These are phyloP conservation scores for Mychonastes homosphaera DNA, from an alignment of 139 green algal genomes.

Conservation along the genomic window DNA sequence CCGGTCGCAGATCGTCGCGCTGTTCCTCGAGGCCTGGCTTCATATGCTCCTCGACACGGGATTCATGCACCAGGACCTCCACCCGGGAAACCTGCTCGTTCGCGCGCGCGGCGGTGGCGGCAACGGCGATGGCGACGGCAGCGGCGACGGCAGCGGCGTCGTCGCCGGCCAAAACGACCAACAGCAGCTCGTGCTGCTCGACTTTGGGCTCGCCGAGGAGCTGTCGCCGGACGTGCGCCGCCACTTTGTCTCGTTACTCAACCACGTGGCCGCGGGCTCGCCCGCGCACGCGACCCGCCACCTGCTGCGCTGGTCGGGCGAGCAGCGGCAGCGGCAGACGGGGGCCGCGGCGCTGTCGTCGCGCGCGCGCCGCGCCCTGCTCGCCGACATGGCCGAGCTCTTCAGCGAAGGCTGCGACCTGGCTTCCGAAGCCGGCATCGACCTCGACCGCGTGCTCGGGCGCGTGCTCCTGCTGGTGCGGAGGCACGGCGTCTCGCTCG, in stretches of 20 bases:
- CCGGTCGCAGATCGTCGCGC: no score
- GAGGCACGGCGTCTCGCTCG: constrained; percentile 64
- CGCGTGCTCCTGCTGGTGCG: constrained; percentile 47
- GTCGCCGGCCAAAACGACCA: background rate
- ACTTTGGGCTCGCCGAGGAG: constrained; percentile 78
- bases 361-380: no score
- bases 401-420: constrained; percentile 52
- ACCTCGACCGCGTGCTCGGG: constrained; percentile 75
- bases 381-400: constrained; percentile 50
- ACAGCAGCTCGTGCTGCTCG: constrained; percentile 64
- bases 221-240: constrained; percentile 56
- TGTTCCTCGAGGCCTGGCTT: no score
- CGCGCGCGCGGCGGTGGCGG: no score
- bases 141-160: background rate
- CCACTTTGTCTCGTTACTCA: constrained; percentile 85
- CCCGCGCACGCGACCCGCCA: constrained; percentile 35
- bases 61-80: no score
- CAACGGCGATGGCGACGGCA: background rate
- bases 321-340: constrained; percentile 30
- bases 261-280: constrained; percentile 36
- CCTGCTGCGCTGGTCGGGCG: constrained; percentile 51
- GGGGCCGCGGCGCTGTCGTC: constrained; percentile 38
- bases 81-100: no score
- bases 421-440: constrained; percentile 39
- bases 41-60: no score